Base-by-base conservation (phyloP, 306 rosid species). In the Canavalia ensiformis region DNA sequence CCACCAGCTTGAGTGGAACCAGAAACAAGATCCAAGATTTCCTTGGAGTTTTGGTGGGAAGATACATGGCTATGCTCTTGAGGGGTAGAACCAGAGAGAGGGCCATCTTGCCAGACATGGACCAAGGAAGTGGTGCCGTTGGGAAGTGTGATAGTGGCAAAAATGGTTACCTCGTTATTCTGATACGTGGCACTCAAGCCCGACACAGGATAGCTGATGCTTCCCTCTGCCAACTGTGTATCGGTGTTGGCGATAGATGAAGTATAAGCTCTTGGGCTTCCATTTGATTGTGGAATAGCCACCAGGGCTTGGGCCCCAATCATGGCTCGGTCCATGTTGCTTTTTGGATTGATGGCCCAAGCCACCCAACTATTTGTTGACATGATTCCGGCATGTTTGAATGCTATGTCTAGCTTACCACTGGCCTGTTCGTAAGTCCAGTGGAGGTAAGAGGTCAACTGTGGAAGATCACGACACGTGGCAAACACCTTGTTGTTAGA, bases 91-190 rank as follows among this genome's bases (percentile, higher is more conserved):
- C 71, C 84, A 29, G 87, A 63, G 75, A 89, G 50, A 9, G 84
- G 57, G 0, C 97, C 97, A 42, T 84, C 80, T 70, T 94, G 97
- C 94, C 98, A 94, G 9, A 90, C 85, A 66, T 92, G 98, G 37
- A 83, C 83, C 75, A 94, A 45, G 0, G 85, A 74, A 9, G 85
- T 33, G 4, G 80, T 80, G 4, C 8, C 85, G 4, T 62, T 74
- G 2, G 91, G 92, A 75, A 92, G 90, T 8, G 78, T 54, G 83
- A 89, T 69, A n/a, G 89, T 87, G 3, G 88, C 96, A 47, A 74
- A 90, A 12, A 94, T 85, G 54, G 87, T 74, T 30, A 92, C 83
- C 86, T 90, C 90, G 28, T 76, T 84, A 46, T 73, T 89, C 70
- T 37, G 56, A 49, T 73, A 85, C 1, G 84, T 74, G 0, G 86